phyloP scores from a whole-genome alignment of 352 stramenopile species.

The Elongisporangium senticosum region DNA sequence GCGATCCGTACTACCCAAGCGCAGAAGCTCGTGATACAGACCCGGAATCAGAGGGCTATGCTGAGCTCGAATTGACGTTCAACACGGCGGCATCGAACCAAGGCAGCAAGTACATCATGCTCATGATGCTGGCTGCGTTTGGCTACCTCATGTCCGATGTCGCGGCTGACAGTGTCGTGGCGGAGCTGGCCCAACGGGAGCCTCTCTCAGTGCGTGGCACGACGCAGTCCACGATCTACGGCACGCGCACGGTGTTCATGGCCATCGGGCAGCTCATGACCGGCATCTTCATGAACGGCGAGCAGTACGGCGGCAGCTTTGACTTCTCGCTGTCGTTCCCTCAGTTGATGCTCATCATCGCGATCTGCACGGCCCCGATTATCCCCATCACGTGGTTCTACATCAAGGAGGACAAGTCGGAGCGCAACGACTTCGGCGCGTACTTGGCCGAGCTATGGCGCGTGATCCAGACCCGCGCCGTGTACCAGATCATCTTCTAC shows the following conservation, averaged over 20 bases:
- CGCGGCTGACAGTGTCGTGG: slow-evolving; percentile 39
- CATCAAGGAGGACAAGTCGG: slow-evolving; percentile 35
- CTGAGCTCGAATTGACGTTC: slow-evolving; percentile 14
- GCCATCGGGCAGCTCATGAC: slow-evolving; percentile 21
- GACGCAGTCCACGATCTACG: slow-evolving; percentile 35
- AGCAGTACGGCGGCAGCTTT: slow-evolving; percentile 40
- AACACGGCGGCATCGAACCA: slow-evolving; percentile 13
- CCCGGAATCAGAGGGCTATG: slow-evolving; percentile 9
- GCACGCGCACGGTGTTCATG: slow-evolving; percentile 19
- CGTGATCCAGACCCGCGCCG: slow-evolving; percentile 22
- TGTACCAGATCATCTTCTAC: slow-evolving; percentile 40
- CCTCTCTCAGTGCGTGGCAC: slow-evolving; percentile 19
- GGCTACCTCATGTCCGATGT: slow-evolving; percentile 61
- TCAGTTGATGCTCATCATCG: slow-evolving; percentile 26
- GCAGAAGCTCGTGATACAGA: slow-evolving; percentile 11
- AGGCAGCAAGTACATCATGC: slow-evolving; percentile 25
- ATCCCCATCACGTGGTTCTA: slow-evolving; percentile 34
- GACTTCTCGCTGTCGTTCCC: slow-evolving; percentile 27
- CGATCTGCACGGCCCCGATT: slow-evolving; percentile 8
- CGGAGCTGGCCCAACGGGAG: slow-evolving; percentile 34
- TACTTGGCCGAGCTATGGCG: slow-evolving; percentile 33
- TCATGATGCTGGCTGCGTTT: slow-evolving; percentile 44
- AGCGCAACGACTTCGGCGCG: slow-evolving; percentile 10
- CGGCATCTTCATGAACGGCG: slow-evolving; percentile 38
- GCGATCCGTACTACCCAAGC: slow-evolving; percentile 30